Evolutionary conservation across 345 rosid genomes (phyloP).

Genomic region (Trapa incisa): DNA sequence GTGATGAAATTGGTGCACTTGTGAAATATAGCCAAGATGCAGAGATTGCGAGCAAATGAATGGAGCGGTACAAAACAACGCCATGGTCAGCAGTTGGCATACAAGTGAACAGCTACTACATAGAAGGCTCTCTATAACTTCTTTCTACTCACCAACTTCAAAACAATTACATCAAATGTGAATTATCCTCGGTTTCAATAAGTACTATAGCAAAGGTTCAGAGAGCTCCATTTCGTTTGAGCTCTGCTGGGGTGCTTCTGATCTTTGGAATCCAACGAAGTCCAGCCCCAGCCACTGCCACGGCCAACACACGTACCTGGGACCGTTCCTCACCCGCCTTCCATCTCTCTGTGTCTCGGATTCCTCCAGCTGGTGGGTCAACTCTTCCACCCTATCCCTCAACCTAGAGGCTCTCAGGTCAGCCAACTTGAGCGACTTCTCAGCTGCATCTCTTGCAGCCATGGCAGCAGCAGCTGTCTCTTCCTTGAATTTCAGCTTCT

Average conservation of each 20-base stretch:
- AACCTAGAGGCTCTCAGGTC: constrained; percentile 80
- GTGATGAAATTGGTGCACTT: too few species aligned
- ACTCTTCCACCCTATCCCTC: constrained; percentile 85
- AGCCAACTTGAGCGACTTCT: constrained; percentile 74
- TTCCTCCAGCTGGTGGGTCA: constrained; percentile 73
- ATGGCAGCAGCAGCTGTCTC: constrained; percentile 94
- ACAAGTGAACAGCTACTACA: too few species aligned
- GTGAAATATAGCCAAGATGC: too few species aligned
- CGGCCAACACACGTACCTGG: constrained; percentile 91
- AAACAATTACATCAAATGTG: constrained; percentile 1
- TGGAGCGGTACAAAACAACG: too few species aligned
- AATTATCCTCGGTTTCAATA: background rate
- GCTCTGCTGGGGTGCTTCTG: constrained; percentile 35
- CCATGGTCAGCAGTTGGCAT: too few species aligned
- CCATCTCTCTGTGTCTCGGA: constrained; percentile 58
- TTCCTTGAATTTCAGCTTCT: constrained; percentile 87
- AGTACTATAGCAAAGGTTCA: constrained; percentile 64
- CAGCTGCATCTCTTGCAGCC: constrained; percentile 99
- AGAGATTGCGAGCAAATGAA: too few species aligned
- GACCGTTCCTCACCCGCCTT: constrained; percentile 26
- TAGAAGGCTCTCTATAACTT: too few species aligned
- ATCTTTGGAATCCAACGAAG: constrained; percentile 50
- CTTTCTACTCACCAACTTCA: background rate
- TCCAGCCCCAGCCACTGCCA: constrained; percentile 98
- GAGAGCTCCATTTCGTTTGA: constrained; percentile 97